Evolutionary conservation across 2,329 filamentous ascomycete genomes (phyloP), one percentile per base, ranked within the genome.

Genomic region (Rutstroemia sp.): DNA sequence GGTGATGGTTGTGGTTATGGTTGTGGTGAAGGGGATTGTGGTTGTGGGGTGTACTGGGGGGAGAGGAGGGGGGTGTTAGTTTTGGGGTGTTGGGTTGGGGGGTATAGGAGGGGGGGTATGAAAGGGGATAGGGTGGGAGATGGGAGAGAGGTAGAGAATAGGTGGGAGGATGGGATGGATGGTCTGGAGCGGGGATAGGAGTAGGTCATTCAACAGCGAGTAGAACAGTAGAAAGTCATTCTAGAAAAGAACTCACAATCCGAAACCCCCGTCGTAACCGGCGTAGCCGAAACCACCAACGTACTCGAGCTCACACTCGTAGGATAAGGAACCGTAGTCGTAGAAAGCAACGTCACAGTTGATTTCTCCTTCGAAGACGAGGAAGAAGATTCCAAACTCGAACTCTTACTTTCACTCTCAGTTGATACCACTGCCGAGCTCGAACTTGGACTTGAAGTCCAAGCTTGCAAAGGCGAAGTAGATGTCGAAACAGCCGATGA

Each of bases 61-160:
- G n/a, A n/a, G n/a, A n/a, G 44, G 19, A 66, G 64, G 5, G 59
- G 48, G 61, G 57, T 10, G 66, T 64, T 10, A 61, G 66, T 67
- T 25, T 25, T 61, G 63, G 54, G 72, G 70, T 12, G 57, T 60
- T 45, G 67, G 60, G 21, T 70, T 69, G 59, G 72, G 14, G 46
- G 48, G 5, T 44, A 27, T 39, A 42, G 42, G 30, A 19, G 34
- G 19, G 12, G 50, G 48, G 19, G n/a, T 49, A 44, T 61, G 42
- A 30, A 27, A 3, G 51, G 4, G n/a, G 19, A 37, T 45, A 12
- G 16, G 10, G 23, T 12, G 21, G n/a, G 10, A n/a, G n/a, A 10
- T 23, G 17, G 12, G 6, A 14, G 6, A 1, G 2, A 7, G 14
- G 23, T 34, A 3, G 49, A 4, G n/a, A 30, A 9, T 19, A 19